A percentile compares a stretch with the other conserved stretches of the same genome.
phyloP scores from a whole-genome alignment of 371 early-diverging fungal species.

The Rhizomucor miehei region DNA sequence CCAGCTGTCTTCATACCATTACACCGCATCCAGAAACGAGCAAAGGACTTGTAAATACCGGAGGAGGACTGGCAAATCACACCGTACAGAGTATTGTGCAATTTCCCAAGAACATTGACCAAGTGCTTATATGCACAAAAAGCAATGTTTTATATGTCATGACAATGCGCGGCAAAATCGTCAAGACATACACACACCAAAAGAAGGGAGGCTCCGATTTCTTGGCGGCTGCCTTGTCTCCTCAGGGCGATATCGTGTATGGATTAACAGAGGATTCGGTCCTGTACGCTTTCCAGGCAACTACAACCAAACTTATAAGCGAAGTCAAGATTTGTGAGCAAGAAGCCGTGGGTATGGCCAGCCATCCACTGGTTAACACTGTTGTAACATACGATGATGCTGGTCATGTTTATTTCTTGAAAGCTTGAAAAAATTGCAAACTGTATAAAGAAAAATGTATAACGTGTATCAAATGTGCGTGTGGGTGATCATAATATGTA shows the following conservation, averaged over 20 bases:
- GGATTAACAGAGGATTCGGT: conserved; percentile 63
- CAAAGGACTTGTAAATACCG: conserved; percentile 5
- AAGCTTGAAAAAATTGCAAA: conserved; percentile 17
- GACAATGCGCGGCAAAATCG: conserved; percentile 54
- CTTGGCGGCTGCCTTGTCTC: conserved; percentile 60
- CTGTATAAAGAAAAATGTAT: background rate
- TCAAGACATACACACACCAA: conserved; percentile 37
- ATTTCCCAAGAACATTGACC: conserved; percentile 55
- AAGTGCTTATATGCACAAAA: conserved; percentile 69
- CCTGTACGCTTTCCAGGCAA: conserved; percentile 59
- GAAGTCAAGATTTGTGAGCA: conserved; percentile 42
- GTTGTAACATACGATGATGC: conserved; percentile 66
- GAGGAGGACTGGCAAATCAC: conserved; percentile 10
- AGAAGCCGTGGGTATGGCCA: conserved; percentile 69
- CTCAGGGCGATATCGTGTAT: conserved; percentile 76
- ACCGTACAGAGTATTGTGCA: conserved; percentile 23
- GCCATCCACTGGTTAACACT: conserved; percentile 79
- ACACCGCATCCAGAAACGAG: conserved; percentile 29
- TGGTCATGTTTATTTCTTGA: conserved; percentile 60
- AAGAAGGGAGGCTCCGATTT: conserved; percentile 54
- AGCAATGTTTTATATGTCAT: conserved; percentile 63
- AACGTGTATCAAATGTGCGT: too few relatives aligned
- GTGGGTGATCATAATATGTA: background rate
- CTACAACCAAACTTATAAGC: conserved; percentile 42
- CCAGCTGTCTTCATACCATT: conserved; percentile 42